Conservation (phyloP, 129 eudicot genomes). For the Deinandra increscens region DNA sequence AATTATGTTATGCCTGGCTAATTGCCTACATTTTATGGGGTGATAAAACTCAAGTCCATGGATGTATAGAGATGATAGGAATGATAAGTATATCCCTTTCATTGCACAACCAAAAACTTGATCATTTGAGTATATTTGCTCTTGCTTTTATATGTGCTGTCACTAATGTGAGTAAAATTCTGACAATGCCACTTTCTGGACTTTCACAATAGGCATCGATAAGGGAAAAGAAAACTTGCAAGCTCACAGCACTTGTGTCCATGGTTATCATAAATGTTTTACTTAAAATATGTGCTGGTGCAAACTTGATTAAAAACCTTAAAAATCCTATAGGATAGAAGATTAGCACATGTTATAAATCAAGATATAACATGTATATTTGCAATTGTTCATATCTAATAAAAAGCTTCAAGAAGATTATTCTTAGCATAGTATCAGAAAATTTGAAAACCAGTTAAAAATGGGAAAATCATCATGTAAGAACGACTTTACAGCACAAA, state of each 20-base stretch:
- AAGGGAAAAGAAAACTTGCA: neutral
- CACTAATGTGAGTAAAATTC: conserved; percentile 5
- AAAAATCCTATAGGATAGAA: neutral
- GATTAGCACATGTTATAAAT: conserved; percentile 5
- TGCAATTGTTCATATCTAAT: conserved; percentile 16
- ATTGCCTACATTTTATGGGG: neutral
- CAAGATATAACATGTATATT: conserved; percentile 1
- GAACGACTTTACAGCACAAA: conserved; percentile 1
- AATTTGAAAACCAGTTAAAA: conserved; percentile 7
- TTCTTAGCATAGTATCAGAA: neutral
- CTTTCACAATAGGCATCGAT: conserved; percentile 4
- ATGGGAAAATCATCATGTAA: conserved; percentile 11
- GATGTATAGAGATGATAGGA: neutral
- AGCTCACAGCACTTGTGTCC: too few species aligned
- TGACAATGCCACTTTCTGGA: neutral
- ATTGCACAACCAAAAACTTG: conserved; percentile 3
- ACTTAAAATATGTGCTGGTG: conserved; percentile 6
- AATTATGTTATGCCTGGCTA: neutral
- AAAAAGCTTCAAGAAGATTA: conserved; percentile 2
- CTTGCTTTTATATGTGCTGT: conserved; percentile 1
- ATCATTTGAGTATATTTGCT: neutral
- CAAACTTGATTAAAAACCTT: conserved; percentile 11
- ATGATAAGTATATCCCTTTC: neutral
- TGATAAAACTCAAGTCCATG: neutral
- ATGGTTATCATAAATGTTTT: neutral